Evolutionary conservation across 2,329 filamentous ascomycete genomes (phyloP).

Genomic region (Alternaria sp.): DNA sequence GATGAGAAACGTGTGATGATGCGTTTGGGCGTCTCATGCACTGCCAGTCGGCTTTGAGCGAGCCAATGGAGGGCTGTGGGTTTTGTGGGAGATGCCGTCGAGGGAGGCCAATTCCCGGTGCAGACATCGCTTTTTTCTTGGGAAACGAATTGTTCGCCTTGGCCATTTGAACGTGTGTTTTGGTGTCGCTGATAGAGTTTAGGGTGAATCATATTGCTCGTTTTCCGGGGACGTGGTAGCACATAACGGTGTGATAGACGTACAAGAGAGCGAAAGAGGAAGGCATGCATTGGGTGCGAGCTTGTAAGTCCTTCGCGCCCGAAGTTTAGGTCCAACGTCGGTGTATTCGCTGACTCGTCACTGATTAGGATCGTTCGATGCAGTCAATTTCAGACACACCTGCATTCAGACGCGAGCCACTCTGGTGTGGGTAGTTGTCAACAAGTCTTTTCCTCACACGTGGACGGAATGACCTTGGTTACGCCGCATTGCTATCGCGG

Average conservation of each 20-base stretch:
- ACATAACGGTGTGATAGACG: background rate
- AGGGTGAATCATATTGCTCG: background rate
- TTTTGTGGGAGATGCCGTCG: background rate
- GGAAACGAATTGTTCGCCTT: background rate
- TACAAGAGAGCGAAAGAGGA: background rate
- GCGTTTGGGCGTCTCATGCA: background rate
- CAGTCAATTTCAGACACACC: background rate
- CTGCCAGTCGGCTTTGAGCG: background rate
- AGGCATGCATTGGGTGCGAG: background rate
- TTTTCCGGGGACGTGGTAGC: background rate
- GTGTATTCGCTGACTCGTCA: background rate
- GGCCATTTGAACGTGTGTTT: background rate
- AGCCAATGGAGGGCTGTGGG: background rate
- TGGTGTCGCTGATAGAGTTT: background rate
- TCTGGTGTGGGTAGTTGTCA: background rate
- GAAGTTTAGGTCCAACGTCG: background rate
- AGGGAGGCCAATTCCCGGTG: background rate
- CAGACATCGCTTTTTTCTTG: background rate
- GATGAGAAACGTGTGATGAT: background rate
- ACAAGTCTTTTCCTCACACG: background rate
- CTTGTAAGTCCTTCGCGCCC: background rate
- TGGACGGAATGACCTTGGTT: background rate
- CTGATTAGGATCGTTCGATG: background rate
- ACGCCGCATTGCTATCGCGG: background rate
- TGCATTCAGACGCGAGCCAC: background rate